Base-by-base conservation (phyloP, 371 early-diverging fungal species). In the Mortierella sp. region DNA sequence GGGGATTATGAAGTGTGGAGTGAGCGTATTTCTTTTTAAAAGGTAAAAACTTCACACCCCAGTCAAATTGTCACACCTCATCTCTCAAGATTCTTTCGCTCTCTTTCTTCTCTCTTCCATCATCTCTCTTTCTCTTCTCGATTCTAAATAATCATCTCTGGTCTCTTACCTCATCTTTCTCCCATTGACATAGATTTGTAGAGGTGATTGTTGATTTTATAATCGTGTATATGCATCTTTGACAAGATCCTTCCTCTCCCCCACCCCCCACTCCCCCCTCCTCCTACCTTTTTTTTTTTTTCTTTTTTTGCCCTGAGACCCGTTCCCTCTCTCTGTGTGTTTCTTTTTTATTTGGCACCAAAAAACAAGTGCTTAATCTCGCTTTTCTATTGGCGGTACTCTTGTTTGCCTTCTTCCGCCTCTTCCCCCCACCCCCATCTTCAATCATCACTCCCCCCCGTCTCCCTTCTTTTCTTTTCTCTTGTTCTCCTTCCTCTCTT, bases 171-270 rank as follows among this genome's bases (percentile, higher is more conserved):
- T 56, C 22, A 35, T 49, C 6, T 32, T 29, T 34, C 22, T 54
- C 47, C 62, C 56, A 23, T 69, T 51, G 43, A 51, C 64, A 47
- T 63, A 28, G 55, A 32, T 59, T n/a, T 37, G 47, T 40, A 40
- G 40, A 40, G 40, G 40, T 40, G 40, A 40, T 40, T 13, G 17
- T 17, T 9, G 49, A 47, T 45, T 43, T 15, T 29, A 8, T n/a
- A 3, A 5, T 49, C 4, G 9, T 31, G 19, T 43, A 19, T 31
- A 34, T 63, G 13, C n/a, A 22, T 53, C 29, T 35, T 17, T n/a
- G n/a, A n/a, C n/a, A n/a, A n/a, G n/a, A n/a, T n/a, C n/a, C n/a
- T n/a, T n/a, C n/a, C 22, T 22, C 40, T 49, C 53, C 54, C 29
- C 28, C 26, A 40, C 34, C 22, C 40, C 8, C 15, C 28, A 9